Base-by-base conservation (phyloP, 2,329 filamentous ascomycete genomes). In the Paecilomyces dactylethromorphus region DNA sequence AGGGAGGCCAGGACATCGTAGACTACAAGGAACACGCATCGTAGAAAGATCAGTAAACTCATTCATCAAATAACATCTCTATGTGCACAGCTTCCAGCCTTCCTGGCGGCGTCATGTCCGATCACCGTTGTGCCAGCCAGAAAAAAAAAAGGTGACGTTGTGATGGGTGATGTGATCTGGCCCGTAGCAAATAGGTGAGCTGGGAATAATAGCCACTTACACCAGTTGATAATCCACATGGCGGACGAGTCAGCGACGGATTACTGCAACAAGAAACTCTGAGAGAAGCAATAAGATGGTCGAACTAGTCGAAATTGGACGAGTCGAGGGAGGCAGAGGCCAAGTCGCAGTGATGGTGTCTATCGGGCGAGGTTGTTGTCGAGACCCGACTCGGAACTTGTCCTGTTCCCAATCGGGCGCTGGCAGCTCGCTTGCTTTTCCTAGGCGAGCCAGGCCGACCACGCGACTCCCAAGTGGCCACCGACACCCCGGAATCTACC, bases 151-250 rank as follows among this genome's bases (percentile, higher is more conserved):
- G 31, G 50, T 39, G 56, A 62, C 50, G 57, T 39, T 18, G 35
- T 39, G 35, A 39, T n/a, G 35, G 35, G n/a, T 39, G 35, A 39
- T 39, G 35, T 39, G 35, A 39, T 39, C 35, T 39, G 35, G 35
- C 35, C 35, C 35, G 35, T 39, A 39, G 35, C 35, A n/a, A n/a
- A 39, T 39, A 13, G 56, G 59, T 3, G 52, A 56, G 2, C 56
- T 55, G 21, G 61, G 60, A n/a, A n/a, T 12, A 32, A 59, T 55
- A 26, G 62, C 53, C 55, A 78, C 81, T 68, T 91, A 95, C 91
- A 95, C 91, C 92, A 96, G 85, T 93, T 92, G 75, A 96, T 79
- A 76, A 96, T 89, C 91, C 91, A 96, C 92, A 96, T 96, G 64
- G 72, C 82, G 78, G 66, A 65, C 60, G 62, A 33, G 53, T 51